Base-by-base conservation (phyloP, 768 basidiomycete species). In the Tulasnella sp. region DNA sequence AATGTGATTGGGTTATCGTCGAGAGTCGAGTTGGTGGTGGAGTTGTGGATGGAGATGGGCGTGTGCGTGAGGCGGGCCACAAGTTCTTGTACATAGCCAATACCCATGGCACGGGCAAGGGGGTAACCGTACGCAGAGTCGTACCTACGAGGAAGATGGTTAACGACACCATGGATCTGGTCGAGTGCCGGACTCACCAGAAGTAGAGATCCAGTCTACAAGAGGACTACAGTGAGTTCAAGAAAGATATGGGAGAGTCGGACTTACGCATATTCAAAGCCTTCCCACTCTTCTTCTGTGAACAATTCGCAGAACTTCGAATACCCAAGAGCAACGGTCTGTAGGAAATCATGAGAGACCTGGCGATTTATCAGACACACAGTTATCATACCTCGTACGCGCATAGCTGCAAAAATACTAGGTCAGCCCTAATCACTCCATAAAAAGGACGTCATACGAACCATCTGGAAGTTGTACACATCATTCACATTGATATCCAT, bases 311-410 rank as follows among this genome's bases (percentile, higher is more conserved):
- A 97, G 70, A 93, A 97, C 61, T 82, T 83, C 14, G 88, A 91
- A 66, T 89, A 93, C 7, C 89, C 91, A 9, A 94, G 74, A 0
- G 89, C 86, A 42, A 94, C 93, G 15, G 93, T 92, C 85, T 87
- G 42, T 4, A 19, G 23, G n/a, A 11, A 11, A 43, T 52, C 46
- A 59, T 39, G 12, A 60, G 19, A 40, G 34, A 54, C 29, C 32
- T 51, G 8, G 42, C 36, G 40, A 37, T 19, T 36, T 57, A 17
- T 4, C 2, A 5, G 15, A 40, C 23, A 29, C 2, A 29, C 17
- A 40, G 7, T 21, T 12, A 3, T 63, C 70, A 15, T 49, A 83
- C 85, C 76, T 92, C 89, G 62, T 90, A 91, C 5, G 87, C 80
- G 63, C 90, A 92, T 68, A 84, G 73, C 51, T 68, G 36, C 21